Evolutionary conservation across 2,329 filamentous ascomycete genomes (phyloP), one percentile per base, ranked within the genome.

Genomic region (Scedosporium boydii): DNA sequence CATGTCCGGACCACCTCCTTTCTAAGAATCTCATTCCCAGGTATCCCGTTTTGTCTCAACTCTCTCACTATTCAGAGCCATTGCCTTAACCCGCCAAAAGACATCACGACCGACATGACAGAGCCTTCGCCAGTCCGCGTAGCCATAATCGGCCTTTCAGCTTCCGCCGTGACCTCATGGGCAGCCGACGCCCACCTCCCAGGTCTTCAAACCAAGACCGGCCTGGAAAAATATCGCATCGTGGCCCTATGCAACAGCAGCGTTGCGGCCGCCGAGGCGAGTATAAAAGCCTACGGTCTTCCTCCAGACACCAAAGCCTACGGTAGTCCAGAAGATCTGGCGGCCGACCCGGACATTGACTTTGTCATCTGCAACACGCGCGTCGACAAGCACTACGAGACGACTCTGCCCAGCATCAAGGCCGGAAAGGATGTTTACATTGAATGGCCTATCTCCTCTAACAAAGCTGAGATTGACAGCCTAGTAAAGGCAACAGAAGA

Each of bases 111-210:
- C 29, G 7, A 34, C 2, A 34, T 34, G 29, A 6, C 29, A 34
- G 29, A 34, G 29, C 2, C 29, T 9, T 34, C 29, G 29, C 29
- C 6, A 6, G 82, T 85, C 64, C 79, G 81, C 60, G 72, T 82
- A 16, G 85, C 78, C 34, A 75, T 87, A n/a, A 76, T 86, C 63
- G 85, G 84, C 55, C 81, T 87, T 61, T 85, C 82, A 1, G 73
- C 79, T 61, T 75, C 76, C 1, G 78, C 81, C 59, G 75, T 75
- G 34, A 77, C 76, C 4, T 77, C 78, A 0, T 87, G 84, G 84
- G 83, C 82, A 2, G 75, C 73, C 41, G 66, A 9, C 56, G 56
- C 56, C 3, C 56, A 58, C 56, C 56, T 58, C 56, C 56, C 56
- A 6, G 38, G 42, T 68, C 79, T 88, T 3, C 70, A 78, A 41